Evolutionary conservation across 2,329 filamentous ascomycete species (phyloP).

Genomic region (Ascosphaera pollenicola): DNA sequence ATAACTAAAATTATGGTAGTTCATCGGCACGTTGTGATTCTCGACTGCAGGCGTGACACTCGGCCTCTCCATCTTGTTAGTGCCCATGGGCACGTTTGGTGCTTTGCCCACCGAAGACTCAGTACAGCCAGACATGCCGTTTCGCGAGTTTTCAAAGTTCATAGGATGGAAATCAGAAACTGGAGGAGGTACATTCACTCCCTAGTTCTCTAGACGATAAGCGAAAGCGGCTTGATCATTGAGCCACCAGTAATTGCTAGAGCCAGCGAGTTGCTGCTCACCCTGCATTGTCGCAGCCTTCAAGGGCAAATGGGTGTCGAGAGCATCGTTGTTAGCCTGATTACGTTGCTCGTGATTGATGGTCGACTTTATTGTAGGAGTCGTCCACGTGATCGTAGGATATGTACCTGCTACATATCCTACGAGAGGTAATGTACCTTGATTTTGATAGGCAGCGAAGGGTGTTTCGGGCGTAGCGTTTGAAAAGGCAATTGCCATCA

Average conservation of each 20-base stretch:
- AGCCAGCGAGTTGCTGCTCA: constrained; percentile 37
- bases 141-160: not conserved
- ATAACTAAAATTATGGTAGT: too few species aligned
- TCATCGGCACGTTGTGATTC: not conserved
- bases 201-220: constrained; percentile 41
- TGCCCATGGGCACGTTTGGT: not conserved
- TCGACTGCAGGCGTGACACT: not conserved
- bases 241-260: constrained; percentile 43
- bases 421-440: constrained; percentile 12
- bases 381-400: constrained; percentile 6
- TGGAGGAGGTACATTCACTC: constrained; percentile 4
- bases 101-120: not conserved
- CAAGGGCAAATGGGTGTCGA: constrained; percentile 1
- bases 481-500: not conserved
- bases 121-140: not conserved
- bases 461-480: not conserved
- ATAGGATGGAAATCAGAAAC: not conserved
- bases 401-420: not conserved
- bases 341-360: not conserved
- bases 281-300: constrained; percentile 10
- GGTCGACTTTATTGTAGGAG: not conserved
- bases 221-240: constrained; percentile 39
- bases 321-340: not conserved
- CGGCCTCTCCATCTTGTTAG: not conserved
- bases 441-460: constrained; percentile 5